Percentiles rank a stretch among this genome's conserved stretches.
Conservation (phyloP, 2,329 filamentous ascomycete genomes). For the Apiospora arundinis region DNA sequence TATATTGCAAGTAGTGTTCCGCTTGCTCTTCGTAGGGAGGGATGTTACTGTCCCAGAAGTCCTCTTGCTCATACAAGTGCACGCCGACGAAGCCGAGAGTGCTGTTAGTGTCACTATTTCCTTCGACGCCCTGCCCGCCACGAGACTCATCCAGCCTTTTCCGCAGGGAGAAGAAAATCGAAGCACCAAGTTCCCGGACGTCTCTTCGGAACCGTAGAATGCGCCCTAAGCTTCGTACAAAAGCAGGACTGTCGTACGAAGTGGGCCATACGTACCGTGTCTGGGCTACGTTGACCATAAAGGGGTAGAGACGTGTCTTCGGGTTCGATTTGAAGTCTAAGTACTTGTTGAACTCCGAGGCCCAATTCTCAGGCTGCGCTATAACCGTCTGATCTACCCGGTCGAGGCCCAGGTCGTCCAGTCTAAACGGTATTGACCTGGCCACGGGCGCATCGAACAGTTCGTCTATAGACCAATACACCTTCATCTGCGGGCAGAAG, state of each 20-base stretch:
- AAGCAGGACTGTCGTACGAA: slow-evolving; percentile 35
- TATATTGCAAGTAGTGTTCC: slow-evolving; percentile 39
- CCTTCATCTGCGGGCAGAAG: slow-evolving; percentile 45
- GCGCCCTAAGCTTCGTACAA: slow-evolving; percentile 46
- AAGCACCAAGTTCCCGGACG: slow-evolving; percentile 42
- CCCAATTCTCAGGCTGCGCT: slow-evolving; percentile 30
- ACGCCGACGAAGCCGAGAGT: slow-evolving; percentile 43
- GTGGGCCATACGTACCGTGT: slow-evolving; percentile 42
- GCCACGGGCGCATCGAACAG: slow-evolving; percentile 42
- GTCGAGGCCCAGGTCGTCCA: slow-evolving; percentile 31
- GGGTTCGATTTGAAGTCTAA: slow-evolving; percentile 37
- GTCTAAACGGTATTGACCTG: slow-evolving; percentile 32
- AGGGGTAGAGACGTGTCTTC: slow-evolving; percentile 38
- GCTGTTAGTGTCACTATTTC: background rate
- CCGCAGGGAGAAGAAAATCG: slow-evolving; percentile 42
- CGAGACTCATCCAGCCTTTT: slow-evolving; percentile 32
- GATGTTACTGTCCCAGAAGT: slow-evolving; percentile 35
- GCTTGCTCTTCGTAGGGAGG: slow-evolving; percentile 41
- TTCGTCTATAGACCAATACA: slow-evolving; percentile 43
- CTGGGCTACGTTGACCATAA: slow-evolving; percentile 41
- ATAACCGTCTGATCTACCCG: slow-evolving; percentile 37
- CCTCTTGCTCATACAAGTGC: slow-evolving; percentile 44
- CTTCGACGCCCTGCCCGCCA: slow-evolving; percentile 24
- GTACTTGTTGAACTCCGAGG: slow-evolving; percentile 33
- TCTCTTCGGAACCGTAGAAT: slow-evolving; percentile 45